These are phyloP conservation scores for Phytophthora tentaculata DNA, from an alignment of 352 stramenopile species.

Conservation along the genomic window DNA sequence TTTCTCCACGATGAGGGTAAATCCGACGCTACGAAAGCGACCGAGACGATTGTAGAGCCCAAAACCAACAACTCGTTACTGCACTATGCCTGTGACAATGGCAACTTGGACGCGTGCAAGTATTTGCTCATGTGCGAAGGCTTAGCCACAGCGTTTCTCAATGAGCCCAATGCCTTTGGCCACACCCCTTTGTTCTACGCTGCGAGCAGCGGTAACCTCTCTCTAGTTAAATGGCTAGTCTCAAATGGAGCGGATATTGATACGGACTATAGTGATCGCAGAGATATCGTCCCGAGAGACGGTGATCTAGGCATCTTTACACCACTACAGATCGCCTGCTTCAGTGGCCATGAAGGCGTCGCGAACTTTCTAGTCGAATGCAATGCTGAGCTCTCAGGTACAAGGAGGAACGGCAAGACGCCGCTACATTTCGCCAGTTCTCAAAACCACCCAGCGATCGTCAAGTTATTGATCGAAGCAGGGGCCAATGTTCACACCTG, in stretches of 20 bases:
- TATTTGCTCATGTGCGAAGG: conserved; percentile 77
- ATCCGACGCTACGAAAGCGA: conserved; percentile 7
- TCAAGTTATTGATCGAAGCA: conserved; percentile 73
- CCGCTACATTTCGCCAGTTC: conserved; percentile 73
- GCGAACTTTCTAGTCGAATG: conserved; percentile 85
- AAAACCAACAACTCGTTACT: conserved; percentile 81
- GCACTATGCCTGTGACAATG: conserved; percentile 85
- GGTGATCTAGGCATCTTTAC: conserved; percentile 79
- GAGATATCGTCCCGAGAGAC: conserved; percentile 53
- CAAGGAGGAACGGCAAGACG: conserved; percentile 73
- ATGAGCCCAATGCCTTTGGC: conserved; percentile 78
- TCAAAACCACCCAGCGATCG: conserved; percentile 64
- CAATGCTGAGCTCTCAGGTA: conserved; percentile 77
- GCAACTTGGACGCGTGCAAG: conserved; percentile 85
- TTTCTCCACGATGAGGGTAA: conserved; percentile 42
- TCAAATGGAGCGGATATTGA: conserved; percentile 87
- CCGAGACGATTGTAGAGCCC: conserved; percentile 57
- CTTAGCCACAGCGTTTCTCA: conserved; percentile 63
- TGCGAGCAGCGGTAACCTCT: conserved; percentile 67
- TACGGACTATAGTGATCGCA: conserved; percentile 75
- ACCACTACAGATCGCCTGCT: conserved; percentile 78
- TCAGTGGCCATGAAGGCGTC: conserved; percentile 71
- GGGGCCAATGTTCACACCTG: conserved; percentile 71
- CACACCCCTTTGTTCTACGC: conserved; percentile 86
- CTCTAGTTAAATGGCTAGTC: conserved; percentile 87